Evolutionary conservation across 2,329 filamentous ascomycete genomes (phyloP), one percentile per base, ranked within the genome.

Genomic region (Penicillium brevicompactum): DNA sequence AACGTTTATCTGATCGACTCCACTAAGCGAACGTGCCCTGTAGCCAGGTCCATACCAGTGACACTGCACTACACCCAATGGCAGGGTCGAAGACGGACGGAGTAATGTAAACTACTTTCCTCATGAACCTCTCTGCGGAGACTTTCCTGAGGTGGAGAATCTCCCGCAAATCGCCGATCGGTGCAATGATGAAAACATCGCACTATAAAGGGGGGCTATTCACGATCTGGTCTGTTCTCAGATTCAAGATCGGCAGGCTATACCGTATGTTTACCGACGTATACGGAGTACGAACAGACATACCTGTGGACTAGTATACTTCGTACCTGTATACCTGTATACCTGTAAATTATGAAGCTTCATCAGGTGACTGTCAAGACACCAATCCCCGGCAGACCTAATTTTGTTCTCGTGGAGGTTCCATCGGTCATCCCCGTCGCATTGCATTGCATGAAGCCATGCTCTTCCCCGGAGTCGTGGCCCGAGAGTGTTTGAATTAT

Each of bases 401-500:
- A 51, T 51, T 22, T 21, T 13, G 1, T 49, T 59, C 62, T 63
- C 59, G 56, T 61, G 60, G 53, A 48, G 51, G 52, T 60, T 59
- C 61, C 56, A 54, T 49, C 62, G 40, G 54, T 16, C 53, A 49
- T 50, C 57, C 60, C 53, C 51, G 60, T 59, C 60, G 63, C 63
- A 66, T 66, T 64, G 63, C 63, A 64, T 66, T 65, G 63, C 63
- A 65, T 63, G 51, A 53, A 57, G 50, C 58, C 56, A 61, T 57
- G 24, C 49, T 57, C 46, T 61, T 60, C 52, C 60, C 59, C 62
- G 43, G 61, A 52, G 56, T 57, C 43, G 24, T 53, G 34, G 50
- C 42, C 27, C 49, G 38, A 34, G 49, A 27, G 38, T 52, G 42
- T 32, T 49, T 44, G 37, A 34, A 52, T 52, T 37, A 38, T 52